These are phyloP conservation scores for Knoxia roxburghii DNA, from an alignment of 257 asterid genomes.

Conservation along the genomic window DNA sequence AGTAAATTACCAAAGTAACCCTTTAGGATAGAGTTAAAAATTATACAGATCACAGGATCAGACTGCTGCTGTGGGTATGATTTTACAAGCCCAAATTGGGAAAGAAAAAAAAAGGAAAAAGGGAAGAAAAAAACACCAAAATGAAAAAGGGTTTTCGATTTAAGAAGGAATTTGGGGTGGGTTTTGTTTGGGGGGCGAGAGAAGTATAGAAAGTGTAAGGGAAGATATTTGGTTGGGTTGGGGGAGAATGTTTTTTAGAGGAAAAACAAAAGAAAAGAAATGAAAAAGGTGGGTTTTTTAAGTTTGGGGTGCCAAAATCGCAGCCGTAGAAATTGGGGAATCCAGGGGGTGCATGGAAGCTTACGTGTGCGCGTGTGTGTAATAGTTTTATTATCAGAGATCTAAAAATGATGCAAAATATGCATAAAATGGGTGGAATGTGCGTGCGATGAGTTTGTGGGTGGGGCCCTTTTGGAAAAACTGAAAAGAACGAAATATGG, in stretches of 20 bases:
- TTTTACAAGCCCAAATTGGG: neutral
- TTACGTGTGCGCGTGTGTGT: constrained; percentile 53
- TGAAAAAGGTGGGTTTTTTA: neutral
- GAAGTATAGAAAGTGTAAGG: constrained; percentile 14
- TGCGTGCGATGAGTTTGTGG: too few species aligned
- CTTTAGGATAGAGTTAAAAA: constrained; percentile 23
- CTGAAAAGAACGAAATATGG: constrained; percentile 1
- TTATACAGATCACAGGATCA: constrained; percentile 25
- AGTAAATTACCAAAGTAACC: constrained; percentile 45
- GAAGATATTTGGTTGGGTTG: constrained; percentile 16
- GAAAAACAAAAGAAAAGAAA: neutral
- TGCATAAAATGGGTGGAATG: neutral
- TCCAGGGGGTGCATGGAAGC: constrained; percentile 24
- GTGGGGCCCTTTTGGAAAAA: neutral
- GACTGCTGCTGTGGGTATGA: constrained; percentile 1
- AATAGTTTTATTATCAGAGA: constrained; percentile 17
- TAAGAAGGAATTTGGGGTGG: neutral
- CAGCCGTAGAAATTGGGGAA: constrained; percentile 40
- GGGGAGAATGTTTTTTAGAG: constrained; percentile 10
- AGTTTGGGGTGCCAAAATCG: constrained; percentile 19
- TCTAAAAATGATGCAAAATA: constrained; percentile 7
- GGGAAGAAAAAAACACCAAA: neutral
- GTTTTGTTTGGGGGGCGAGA: neutral
- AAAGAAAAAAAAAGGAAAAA: neutral
- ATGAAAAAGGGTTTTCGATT: neutral